Base-by-base conservation (phyloP, 805 yeast species). In the Ogataea methylovora region DNA sequence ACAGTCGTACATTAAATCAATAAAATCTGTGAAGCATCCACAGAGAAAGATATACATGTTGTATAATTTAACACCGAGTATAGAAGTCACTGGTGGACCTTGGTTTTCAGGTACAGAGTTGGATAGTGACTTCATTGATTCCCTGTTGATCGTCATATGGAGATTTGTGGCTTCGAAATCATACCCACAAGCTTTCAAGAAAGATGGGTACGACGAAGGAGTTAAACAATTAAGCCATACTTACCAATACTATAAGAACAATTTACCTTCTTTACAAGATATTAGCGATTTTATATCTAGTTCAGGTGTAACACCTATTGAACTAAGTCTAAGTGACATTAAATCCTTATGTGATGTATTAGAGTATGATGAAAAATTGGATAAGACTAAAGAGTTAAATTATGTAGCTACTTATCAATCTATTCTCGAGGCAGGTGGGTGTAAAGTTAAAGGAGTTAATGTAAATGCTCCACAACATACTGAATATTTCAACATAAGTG, bases 71-170 rank as follows among this genome's bases (percentile, higher is more conserved):
- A 95, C 87, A 54, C 98, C 98, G 5, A 82, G 94, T 3, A 79
- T 85, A 22, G 97, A 90, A 45, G 92, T 92, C 25, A 92, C 97
- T 0, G 98, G 98, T 43, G 98, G 98, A 5, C 97, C 97, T 4
- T 92, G 98, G 98, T 92, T 88, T 54, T 87, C 97, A 0, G 98
- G 92, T 54, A 78, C 88, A 24, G 97, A 92, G 58, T 67, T 92
- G 37, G 98, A 92, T 54, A 78, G 86, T 3, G 97, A 90, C 57
- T 92, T 92, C 50, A 88, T 92, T 38, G 90, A 85, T 44, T 76
- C 86, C 31, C 61, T 92, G 36, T 58, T 85, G 44, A 76, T 85
- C 15, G 88, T 88, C 28, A 77, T 88, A 7, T 92, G 97, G 95
- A 69, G 92, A 45, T 90, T 65, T 56, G 79, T 85, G 8, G 84